These are phyloP conservation scores for Tetrapyrgos nigripes DNA, from an alignment of 1,284 basidiomycete species.

Conservation along the genomic window DNA sequence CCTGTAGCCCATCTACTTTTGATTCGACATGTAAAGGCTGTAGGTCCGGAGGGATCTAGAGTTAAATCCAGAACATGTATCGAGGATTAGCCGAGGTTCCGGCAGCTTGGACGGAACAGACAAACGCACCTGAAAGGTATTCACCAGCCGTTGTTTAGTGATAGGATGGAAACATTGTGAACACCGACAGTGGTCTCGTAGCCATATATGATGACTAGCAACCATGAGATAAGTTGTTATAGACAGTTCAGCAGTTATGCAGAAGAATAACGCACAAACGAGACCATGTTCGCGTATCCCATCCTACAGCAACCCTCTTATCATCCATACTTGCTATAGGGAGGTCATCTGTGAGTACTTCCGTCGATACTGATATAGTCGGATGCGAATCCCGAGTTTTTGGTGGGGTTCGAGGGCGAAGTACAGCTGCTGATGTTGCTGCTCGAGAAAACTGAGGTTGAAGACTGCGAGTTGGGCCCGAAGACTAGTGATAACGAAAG, in stretches of 20 bases:
- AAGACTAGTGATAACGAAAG: background rate
- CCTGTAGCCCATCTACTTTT: slow-evolving; percentile 69
- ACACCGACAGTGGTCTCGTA: slow-evolving; percentile 86
- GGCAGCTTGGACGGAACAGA: background rate
- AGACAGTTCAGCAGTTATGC: background rate
- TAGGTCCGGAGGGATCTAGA: slow-evolving; percentile 79
- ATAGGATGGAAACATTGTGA: slow-evolving; percentile 85
- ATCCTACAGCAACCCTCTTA: slow-evolving; percentile 67
- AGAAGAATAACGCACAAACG: slow-evolving; percentile 60
- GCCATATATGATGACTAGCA: slow-evolving; percentile 59
- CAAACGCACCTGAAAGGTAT: slow-evolving; percentile 77
- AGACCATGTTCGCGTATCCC: slow-evolving; percentile 71
- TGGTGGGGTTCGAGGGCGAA: background rate
- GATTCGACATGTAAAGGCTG: slow-evolving; percentile 67
- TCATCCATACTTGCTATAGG: slow-evolving; percentile 65
- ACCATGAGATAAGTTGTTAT: slow-evolving; percentile 3
- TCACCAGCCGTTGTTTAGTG: slow-evolving; percentile 90
- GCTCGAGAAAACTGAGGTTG: background rate
- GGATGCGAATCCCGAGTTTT: background rate
- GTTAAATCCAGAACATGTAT: background rate
- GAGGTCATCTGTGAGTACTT: slow-evolving; percentile 41
- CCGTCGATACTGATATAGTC: background rate
- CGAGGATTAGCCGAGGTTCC: background rate
- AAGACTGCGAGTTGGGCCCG: background rate
- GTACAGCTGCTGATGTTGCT: background rate